Percentiles rank a stretch among this genome's conserved stretches.
Conservation (phyloP, 73 alveolate genomes). For the Tetrahymena malaccensis region DNA sequence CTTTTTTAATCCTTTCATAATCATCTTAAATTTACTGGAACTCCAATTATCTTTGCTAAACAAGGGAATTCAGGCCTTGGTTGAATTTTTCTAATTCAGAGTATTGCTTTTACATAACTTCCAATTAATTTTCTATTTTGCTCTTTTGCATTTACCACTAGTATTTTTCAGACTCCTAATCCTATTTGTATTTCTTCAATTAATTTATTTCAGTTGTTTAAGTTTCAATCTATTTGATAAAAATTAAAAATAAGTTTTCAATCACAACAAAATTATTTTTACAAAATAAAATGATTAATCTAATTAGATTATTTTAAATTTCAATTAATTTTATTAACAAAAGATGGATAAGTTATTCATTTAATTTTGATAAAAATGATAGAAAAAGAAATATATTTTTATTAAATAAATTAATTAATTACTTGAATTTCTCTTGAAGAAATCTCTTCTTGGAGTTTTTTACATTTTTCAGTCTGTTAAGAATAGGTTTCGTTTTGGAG, state of each 20-base stretch:
- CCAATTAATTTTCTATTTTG: not conserved
- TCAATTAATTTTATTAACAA: too few relatives aligned
- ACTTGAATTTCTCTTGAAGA: not conserved
- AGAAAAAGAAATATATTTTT: too few relatives aligned
- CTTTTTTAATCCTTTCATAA: not conserved
- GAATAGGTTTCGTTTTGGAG: not conserved
- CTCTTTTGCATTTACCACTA: not conserved
- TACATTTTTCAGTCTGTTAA: not conserved
- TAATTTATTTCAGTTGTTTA: not conserved
- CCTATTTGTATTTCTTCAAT: not conserved
- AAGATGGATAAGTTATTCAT: too few relatives aligned
- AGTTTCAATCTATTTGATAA: not conserved
- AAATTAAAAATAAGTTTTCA: not conserved
- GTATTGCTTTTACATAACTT: not conserved
- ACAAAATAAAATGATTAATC: too few relatives aligned
- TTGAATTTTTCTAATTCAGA: not conserved
- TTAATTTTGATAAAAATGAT: too few relatives aligned
- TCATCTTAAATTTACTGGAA: not conserved
- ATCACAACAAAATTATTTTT: too few relatives aligned
- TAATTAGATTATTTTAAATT: too few relatives aligned
- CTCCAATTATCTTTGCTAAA: not conserved
- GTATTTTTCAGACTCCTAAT: not conserved
- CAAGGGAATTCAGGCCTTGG: not conserved
- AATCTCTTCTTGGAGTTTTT: not conserved
- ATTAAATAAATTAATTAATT: not conserved